Conservation (phyloP, 1,139 yeast genomes). For the Taphrina betulina region DNA sequence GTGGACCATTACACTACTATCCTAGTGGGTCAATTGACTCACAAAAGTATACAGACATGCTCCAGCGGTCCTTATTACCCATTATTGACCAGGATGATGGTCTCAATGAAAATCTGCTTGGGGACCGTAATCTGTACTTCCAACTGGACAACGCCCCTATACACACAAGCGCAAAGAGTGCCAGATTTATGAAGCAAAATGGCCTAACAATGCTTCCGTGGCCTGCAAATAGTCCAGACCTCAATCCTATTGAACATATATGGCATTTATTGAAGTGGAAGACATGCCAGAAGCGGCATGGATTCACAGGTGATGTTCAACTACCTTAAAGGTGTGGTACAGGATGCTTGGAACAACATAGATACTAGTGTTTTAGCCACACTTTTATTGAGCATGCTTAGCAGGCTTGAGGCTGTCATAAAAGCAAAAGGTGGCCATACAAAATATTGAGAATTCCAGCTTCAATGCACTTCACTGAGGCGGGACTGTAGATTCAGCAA, state of each 20-base stretch:
- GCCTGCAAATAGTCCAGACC: conserved; percentile 18
- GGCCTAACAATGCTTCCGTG: background rate
- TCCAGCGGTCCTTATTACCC: background rate
- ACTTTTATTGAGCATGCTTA: background rate
- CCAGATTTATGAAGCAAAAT: conserved; percentile 1
- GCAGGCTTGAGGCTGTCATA: background rate
- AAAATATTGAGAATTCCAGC: background rate
- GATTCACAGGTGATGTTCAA: background rate
- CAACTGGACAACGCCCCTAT: conserved; percentile 12
- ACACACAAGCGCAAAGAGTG: conserved; percentile 5
- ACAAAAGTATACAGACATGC: background rate
- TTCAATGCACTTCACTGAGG: background rate
- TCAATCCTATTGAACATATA: conserved; percentile 1
- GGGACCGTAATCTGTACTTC: background rate
- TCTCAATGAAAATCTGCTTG: conserved; percentile 2
- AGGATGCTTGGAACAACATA: background rate
- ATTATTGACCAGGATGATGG: conserved; percentile 7
- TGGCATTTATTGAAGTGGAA: background rate
- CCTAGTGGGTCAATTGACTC: conserved; percentile 9
- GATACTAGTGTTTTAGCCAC: background rate
- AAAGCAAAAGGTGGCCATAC: conserved; percentile 7
- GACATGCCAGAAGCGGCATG: background rate
- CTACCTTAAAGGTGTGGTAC: background rate
- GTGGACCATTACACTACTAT: conserved; percentile 4
- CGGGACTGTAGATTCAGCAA: too few species aligned